A percentile compares a stretch with the other conserved stretches of the same genome.
phyloP scores from a whole-genome alignment of 345 rosid species.

The Sonneratia caseolaris region DNA sequence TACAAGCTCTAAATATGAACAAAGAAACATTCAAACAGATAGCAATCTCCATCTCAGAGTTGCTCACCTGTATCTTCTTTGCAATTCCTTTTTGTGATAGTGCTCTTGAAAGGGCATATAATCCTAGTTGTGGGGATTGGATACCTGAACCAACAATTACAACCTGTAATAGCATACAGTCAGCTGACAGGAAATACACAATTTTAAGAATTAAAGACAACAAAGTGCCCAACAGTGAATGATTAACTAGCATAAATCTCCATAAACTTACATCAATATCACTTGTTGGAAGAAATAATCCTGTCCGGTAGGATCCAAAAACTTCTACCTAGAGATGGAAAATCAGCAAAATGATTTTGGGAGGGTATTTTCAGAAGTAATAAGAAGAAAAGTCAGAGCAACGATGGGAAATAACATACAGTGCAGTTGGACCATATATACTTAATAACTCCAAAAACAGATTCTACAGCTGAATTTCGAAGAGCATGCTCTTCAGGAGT shows the following conservation, averaged over 20 bases:
- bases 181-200: neutral
- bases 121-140: slow-evolving; percentile 57
- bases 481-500: slow-evolving; percentile 61
- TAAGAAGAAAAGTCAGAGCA: neutral
- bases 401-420: slow-evolving; percentile 21
- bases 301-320: slow-evolving; percentile 81
- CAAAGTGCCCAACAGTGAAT: neutral
- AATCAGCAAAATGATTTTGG: neutral
- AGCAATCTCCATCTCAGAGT: neutral
- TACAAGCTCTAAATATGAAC: slow-evolving; percentile 1
- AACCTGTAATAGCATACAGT: slow-evolving; percentile 32
- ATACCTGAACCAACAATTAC: slow-evolving; percentile 76
- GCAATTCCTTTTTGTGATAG: slow-evolving; percentile 75
- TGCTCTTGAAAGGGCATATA: slow-evolving; percentile 74
- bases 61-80: slow-evolving; percentile 59
- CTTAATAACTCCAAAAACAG: slow-evolving; percentile 56
- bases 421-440: slow-evolving; percentile 88
- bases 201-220: neutral
- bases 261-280: slow-evolving; percentile 77
- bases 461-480: slow-evolving; percentile 47
- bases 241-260: neutral
- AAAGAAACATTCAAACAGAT: neutral
- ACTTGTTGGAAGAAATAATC: slow-evolving; percentile 88
- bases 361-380: neutral
- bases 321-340: slow-evolving; percentile 48